These are phyloP conservation scores for Penicillium longicatenatum DNA, from an alignment of 495 filamentous ascomycete genomes.

Conservation along the genomic window DNA sequence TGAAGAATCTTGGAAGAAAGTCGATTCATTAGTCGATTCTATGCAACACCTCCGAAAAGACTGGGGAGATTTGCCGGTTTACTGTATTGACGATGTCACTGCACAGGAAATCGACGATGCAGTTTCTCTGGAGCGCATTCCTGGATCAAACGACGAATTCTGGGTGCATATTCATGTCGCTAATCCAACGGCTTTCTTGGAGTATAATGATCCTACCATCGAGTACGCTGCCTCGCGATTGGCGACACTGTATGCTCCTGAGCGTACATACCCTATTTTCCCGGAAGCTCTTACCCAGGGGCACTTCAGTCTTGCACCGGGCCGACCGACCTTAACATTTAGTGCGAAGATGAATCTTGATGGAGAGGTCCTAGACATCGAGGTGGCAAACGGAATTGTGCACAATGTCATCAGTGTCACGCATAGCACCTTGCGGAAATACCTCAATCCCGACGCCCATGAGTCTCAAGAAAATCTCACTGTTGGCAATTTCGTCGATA, in stretches of 20 bases:
- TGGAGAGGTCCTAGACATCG: conserved; percentile 68
- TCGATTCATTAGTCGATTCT: conserved; percentile 35
- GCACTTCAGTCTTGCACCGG: conserved; percentile 68
- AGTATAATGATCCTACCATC: conserved; percentile 56
- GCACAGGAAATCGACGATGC: conserved; percentile 89
- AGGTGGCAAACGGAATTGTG: conserved; percentile 70
- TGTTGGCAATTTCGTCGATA: conserved; percentile 37
- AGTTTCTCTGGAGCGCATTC: conserved; percentile 71
- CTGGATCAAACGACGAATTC: conserved; percentile 53
- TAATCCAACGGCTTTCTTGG: conserved; percentile 87
- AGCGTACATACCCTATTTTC: conserved; percentile 76
- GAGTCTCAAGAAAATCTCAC: conserved; percentile 19
- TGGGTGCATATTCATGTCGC: conserved; percentile 93
- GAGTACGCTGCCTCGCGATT: conserved; percentile 64
- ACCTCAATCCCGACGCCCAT: conserved; percentile 43
- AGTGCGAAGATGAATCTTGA: conserved; percentile 68
- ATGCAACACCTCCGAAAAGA: conserved; percentile 67
- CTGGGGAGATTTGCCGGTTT: conserved; percentile 71
- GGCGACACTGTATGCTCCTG: conserved; percentile 73
- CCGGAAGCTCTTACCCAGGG: conserved; percentile 53
- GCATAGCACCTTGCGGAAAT: conserved; percentile 52
- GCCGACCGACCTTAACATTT: conserved; percentile 77
- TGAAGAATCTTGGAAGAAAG: conserved; percentile 27
- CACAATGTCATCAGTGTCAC: conserved; percentile 76
- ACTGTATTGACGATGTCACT: conserved; percentile 74